Percentiles rank a stretch among this genome's conserved stretches.
Conservation (phyloP, 2,329 filamentous ascomycete species). For the Aureobasidium lini region DNA sequence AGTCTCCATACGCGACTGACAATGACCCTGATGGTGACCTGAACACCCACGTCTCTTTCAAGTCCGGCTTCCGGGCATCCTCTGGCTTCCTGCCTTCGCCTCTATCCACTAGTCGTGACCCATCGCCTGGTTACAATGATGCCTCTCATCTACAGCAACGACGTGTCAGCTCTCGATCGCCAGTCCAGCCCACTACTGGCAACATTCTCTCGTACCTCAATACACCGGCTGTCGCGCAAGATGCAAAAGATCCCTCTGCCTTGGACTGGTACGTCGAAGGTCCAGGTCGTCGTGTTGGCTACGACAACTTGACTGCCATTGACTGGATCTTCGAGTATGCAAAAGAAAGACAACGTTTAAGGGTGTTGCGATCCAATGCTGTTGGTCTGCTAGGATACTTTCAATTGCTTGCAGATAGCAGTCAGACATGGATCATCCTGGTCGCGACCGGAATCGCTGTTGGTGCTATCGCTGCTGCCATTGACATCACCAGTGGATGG, state of each 20-base stretch:
- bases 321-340: slow-evolving; percentile 99
- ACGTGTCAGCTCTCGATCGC: slow-evolving; percentile 18
- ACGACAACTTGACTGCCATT: slow-evolving; percentile 93
- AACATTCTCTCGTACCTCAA: slow-evolving; percentile 37
- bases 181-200: slow-evolving; percentile 26
- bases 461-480: slow-evolving; percentile 75
- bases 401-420: slow-evolving; percentile 69
- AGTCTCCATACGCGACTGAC: slow-evolving; percentile 37
- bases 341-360: slow-evolving; percentile 82
- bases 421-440: slow-evolving; percentile 86
- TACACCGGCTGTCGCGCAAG: slow-evolving; percentile 22
- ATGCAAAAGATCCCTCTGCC: slow-evolving; percentile 37
- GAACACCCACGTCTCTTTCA: slow-evolving; percentile 52
- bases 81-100: slow-evolving; percentile 39
- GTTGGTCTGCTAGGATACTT: slow-evolving; percentile 66
- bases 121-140: slow-evolving; percentile 19
- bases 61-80: slow-evolving; percentile 48
- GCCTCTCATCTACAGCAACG: slow-evolving; percentile 24
- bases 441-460: slow-evolving; percentile 78
- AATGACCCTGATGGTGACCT: slow-evolving; percentile 32
- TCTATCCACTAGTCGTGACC: slow-evolving; percentile 24
- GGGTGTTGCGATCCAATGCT: slow-evolving; percentile 51
- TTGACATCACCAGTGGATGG: slow-evolving; percentile 90
- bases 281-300: slow-evolving; percentile 79
- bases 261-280: slow-evolving; percentile 86